Evolutionary conservation across 1,284 basidiomycete species (phyloP).

Genomic region (Fomitopsis pinicola): DNA sequence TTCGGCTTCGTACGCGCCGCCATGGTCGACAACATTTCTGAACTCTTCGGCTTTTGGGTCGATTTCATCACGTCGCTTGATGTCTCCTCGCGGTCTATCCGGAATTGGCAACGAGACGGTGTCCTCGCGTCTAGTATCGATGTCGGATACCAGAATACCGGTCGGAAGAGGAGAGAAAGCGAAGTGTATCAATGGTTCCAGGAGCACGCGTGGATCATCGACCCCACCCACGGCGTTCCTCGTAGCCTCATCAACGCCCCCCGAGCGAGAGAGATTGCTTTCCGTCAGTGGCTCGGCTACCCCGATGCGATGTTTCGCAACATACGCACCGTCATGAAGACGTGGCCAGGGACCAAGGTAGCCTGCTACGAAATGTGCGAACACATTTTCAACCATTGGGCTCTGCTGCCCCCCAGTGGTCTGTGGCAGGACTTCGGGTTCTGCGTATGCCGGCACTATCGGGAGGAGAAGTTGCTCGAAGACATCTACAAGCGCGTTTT

Average conservation of each 20-base stretch:
- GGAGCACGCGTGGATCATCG: constrained; percentile 28
- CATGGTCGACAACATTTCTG: constrained; percentile 9
- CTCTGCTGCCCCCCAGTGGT: neutral
- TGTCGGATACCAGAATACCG: constrained; percentile 21
- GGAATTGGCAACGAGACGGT: constrained; percentile 29
- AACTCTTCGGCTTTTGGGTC: constrained; percentile 30
- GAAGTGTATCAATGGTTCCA: constrained; percentile 27
- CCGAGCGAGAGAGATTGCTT: neutral
- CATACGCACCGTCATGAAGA: neutral
- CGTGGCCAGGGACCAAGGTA: neutral
- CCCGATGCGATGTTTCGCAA: neutral
- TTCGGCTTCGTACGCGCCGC: constrained; percentile 31
- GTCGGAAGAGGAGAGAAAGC: constrained; percentile 13
- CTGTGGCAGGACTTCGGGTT: constrained; percentile 28
- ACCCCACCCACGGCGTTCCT: constrained; percentile 5
- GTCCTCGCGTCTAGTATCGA: constrained; percentile 32
- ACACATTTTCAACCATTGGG: neutral
- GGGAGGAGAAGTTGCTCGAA: constrained; percentile 14
- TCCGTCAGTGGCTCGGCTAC: constrained; percentile 1
- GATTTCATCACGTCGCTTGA: constrained; percentile 21
- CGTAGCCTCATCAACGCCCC: neutral
- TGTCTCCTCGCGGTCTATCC: constrained; percentile 24
- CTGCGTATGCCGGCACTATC: constrained; percentile 19
- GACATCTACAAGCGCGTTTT: constrained; percentile 23
- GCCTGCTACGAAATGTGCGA: neutral